These are phyloP conservation scores for Malassezia sp. DNA, from an alignment of 1,284 basidiomycete species.

Conservation along the genomic window DNA sequence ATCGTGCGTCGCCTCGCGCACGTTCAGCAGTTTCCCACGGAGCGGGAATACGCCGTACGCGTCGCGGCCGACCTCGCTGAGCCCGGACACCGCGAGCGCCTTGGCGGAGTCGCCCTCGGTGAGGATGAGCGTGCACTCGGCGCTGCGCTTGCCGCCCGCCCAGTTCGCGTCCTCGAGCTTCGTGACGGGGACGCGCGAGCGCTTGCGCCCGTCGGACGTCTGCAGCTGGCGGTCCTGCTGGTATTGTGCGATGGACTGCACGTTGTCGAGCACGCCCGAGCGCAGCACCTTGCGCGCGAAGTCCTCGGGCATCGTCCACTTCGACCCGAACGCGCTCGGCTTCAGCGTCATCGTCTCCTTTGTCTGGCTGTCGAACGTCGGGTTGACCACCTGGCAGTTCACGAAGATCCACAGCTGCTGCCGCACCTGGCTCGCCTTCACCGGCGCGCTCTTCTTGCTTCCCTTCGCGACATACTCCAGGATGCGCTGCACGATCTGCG, in stretches of 20 bases:
- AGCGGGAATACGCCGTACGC: slow-evolving; percentile 95
- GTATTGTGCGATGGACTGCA: slow-evolving; percentile 89
- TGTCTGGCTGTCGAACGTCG: slow-evolving; percentile 97
- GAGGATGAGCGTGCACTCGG: slow-evolving; percentile 83
- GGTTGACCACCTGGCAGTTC: slow-evolving; percentile 91
- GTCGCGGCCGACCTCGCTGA: slow-evolving; percentile 88
- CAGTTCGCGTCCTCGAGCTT: slow-evolving; percentile 97
- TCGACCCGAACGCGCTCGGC: slow-evolving; percentile 74
- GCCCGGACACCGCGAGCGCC: slow-evolving; percentile 82
- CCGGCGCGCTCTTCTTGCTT: slow-evolving; percentile 69
- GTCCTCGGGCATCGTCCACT: slow-evolving; percentile 78
- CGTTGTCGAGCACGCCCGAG: slow-evolving; percentile 79
- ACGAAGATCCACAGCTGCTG: slow-evolving; percentile 99
- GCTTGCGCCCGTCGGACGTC: slow-evolving; percentile 90
- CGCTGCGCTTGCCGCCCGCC: slow-evolving; percentile 68
- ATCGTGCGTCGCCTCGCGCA: slow-evolving; percentile 88
- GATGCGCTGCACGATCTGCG: slow-evolving; percentile 69
- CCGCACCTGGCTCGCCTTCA: slow-evolving; percentile 87
- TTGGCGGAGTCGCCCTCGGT: slow-evolving; percentile 99
- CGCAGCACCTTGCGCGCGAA: slow-evolving; percentile 91
- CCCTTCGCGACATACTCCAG: slow-evolving; percentile 80
- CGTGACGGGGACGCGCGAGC: slow-evolving; percentile 62
- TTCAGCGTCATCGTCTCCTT: slow-evolving; percentile 90
- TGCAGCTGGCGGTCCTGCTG: slow-evolving; percentile 93
- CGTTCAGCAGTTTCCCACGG: slow-evolving; percentile 91